Conservation (phyloP, 345 rosid species). For the Orychophragmus violaceus region DNA sequence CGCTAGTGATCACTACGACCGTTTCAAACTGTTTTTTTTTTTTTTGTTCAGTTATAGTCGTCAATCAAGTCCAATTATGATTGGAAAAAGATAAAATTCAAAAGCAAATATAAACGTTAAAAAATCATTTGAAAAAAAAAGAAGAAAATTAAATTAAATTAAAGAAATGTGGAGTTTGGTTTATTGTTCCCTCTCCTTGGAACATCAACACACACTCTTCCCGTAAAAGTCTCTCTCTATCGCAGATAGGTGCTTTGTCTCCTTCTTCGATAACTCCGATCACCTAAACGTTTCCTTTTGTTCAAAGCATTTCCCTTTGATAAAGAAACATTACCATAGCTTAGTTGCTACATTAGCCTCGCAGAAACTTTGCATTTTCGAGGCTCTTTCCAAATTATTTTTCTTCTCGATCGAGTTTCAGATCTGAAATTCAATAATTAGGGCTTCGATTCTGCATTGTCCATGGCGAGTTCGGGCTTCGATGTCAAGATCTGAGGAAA, state of each 20-base stretch:
- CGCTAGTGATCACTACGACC: background rate
- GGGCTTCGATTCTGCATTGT: slow-evolving; percentile 9
- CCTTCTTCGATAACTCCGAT: slow-evolving; percentile 33
- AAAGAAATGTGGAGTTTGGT: slow-evolving; percentile 21
- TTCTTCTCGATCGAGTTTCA: slow-evolving; percentile 11
- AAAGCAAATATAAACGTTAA: background rate
- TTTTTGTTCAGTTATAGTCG: too few species aligned
- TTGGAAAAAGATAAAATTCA: background rate
- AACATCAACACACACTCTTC: slow-evolving; percentile 28
- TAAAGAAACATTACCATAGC: background rate
- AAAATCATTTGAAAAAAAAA: background rate
- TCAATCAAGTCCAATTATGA: slow-evolving; percentile 6
- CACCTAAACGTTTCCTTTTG: slow-evolving; percentile 25
- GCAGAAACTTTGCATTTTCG: too few species aligned
- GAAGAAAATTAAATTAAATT: background rate
- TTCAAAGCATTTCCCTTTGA: slow-evolving; percentile 28
- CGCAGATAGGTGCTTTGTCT: slow-evolving; percentile 30
- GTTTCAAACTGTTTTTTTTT: background rate
- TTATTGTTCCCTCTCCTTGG: slow-evolving; percentile 27
- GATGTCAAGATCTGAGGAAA: slow-evolving; percentile 10
- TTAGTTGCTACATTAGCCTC: background rate
- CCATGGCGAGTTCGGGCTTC: slow-evolving; percentile 2
- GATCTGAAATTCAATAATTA: slow-evolving; percentile 19
- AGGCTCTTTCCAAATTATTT: too few species aligned
- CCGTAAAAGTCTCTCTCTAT: slow-evolving; percentile 33